A percentile compares a stretch with the other conserved stretches of the same genome.
Conservation (phyloP, 306 rosid species). For the Fagus sylvatica region DNA sequence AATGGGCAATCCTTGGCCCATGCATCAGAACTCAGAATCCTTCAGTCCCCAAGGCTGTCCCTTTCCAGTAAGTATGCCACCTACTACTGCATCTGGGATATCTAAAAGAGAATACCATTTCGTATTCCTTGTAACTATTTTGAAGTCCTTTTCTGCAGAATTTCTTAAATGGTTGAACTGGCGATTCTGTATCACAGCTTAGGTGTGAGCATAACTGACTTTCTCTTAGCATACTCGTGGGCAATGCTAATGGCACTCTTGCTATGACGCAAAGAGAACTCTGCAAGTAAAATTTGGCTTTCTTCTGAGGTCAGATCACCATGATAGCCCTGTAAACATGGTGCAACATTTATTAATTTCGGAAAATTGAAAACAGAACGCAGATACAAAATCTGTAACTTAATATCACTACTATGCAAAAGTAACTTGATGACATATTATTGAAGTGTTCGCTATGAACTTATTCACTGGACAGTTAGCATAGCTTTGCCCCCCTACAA, state of each 20-base stretch:
- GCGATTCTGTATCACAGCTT: constrained; percentile 15
- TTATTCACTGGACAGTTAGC: not conserved
- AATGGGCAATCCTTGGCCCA: not conserved
- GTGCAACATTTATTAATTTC: constrained; percentile 1
- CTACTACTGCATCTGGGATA: not conserved
- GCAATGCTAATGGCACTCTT: constrained; percentile 61
- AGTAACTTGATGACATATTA: not conserved
- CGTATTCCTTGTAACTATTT: not conserved
- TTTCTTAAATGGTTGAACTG: not conserved
- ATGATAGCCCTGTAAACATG: constrained; percentile 61
- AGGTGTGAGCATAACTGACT: constrained; percentile 34
- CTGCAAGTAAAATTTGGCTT: constrained; percentile 79
- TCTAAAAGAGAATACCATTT: not conserved
- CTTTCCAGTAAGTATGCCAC: not conserved
- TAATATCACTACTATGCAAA: not conserved
- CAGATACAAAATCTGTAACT: not conserved
- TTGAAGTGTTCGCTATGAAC: not conserved
- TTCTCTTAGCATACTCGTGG: constrained; percentile 64
- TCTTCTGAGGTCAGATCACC: constrained; percentile 76
- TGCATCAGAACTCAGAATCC: not conserved
- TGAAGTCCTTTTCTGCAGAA: not conserved
- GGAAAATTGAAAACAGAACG: not conserved
- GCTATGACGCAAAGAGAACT: constrained; percentile 81
- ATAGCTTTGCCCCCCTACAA: not conserved
- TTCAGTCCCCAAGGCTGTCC: not conserved